These are phyloP conservation scores for Pseudevernia furfuracea DNA, from an alignment of 495 filamentous ascomycete species.

Conservation along the genomic window DNA sequence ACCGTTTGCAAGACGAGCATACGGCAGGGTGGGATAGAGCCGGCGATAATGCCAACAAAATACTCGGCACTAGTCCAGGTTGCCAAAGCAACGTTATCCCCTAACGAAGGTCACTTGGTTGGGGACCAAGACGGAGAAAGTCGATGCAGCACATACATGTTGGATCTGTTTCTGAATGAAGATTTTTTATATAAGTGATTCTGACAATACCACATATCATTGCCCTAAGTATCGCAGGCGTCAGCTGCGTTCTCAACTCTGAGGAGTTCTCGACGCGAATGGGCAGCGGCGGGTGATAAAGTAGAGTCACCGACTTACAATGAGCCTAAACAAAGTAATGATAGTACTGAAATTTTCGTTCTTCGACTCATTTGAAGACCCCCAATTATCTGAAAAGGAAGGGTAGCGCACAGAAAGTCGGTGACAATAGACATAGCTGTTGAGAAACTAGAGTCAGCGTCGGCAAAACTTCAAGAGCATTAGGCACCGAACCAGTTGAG, in stretches of 20 bases:
- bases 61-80: neutral
- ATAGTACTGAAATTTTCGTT: neutral
- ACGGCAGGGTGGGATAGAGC: slow-evolving; percentile 3
- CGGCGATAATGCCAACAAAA: slow-evolving; percentile 4
- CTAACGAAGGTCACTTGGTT: neutral
- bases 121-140: neutral
- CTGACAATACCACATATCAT: slow-evolving; percentile 5
- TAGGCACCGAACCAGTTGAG: slow-evolving; percentile 1
- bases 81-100: neutral
- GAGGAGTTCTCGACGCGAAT: slow-evolving; percentile 3
- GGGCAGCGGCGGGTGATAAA: neutral
- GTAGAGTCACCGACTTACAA: neutral
- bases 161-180: neutral
- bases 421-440: neutral
- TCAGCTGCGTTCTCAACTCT: neutral
- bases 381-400: neutral
- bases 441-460: neutral
- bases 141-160: slow-evolving; percentile 5
- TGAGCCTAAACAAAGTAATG: neutral
- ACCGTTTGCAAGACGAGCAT: neutral
- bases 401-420: neutral
- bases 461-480: neutral
- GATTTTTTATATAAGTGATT: neutral
- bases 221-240: neutral
- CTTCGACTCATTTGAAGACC: slow-evolving; percentile 2